Base-by-base conservation (phyloP, 257 asterid species). In the Oldenlandia corymbosa region DNA sequence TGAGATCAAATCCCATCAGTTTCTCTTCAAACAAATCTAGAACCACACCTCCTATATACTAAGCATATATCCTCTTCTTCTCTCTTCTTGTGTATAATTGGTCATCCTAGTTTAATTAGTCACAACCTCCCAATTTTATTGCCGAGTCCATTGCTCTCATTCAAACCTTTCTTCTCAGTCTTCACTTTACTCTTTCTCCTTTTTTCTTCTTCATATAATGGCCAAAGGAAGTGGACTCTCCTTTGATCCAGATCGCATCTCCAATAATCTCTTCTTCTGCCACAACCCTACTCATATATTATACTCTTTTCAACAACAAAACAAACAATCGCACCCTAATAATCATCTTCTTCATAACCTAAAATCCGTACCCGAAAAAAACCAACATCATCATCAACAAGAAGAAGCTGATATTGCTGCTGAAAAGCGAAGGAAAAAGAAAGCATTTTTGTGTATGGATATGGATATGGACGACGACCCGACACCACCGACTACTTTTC, bases 211-310 rank as follows among this genome's bases (percentile, higher is more conserved):
- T 68, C 72, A 65, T 80, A 79, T 78, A 34, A 78, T 88, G 95
- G 88, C 92, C 90, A 81, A 69, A 69, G 74, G 78, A 50, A 79
- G 95, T 90, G 96, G 97, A 90, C 95, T 88, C 83, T 71, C 95
- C 75, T 76, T 88, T 87, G 95, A 90, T 90, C 84, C 82, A 76
- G 88, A 87, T 80, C 90, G 73, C 83, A 78, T 71, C 74, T 11
- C 50, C 49, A 10, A 68, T 62, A 51, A 68, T 60, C 68, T 60
- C 68, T 18, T 42, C n/a, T 68, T 21, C 64, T 53, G 14, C 52
- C 27, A 14, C 7, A 34, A 18, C 37, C n/a, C n/a, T n/a, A n/a
- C n/a, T n/a, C n/a, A n/a, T n/a, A n/a, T n/a, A n/a, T n/a, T n/a
- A n/a, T n/a, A n/a, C n/a, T n/a, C n/a, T n/a, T n/a, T n/a, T n/a